phyloP scores from a whole-genome alignment of 225 moss, liverwort and hornwort genomes.

The Rhytidiadelphus loreus region DNA sequence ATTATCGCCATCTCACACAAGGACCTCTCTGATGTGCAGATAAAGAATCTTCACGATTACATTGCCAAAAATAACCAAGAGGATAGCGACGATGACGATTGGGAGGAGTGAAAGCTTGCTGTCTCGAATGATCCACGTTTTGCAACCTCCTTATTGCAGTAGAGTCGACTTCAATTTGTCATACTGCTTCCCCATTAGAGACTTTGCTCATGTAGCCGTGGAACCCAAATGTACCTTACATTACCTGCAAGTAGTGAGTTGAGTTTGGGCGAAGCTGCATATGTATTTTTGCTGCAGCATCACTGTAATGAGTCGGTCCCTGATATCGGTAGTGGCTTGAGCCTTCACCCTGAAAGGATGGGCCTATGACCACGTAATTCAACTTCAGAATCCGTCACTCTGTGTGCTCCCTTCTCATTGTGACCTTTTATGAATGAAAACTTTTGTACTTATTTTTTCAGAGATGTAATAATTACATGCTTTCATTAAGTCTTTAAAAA shows the following conservation, averaged over 20 bases:
- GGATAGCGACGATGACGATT: constrained; percentile 66
- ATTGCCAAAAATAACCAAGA: constrained; percentile 34
- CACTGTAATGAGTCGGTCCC: not conserved
- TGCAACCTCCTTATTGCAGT: not conserved
- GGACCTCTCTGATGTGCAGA: constrained; percentile 12
- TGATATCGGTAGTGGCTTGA: not conserved
- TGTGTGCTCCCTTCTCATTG: not conserved
- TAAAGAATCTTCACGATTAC: constrained; percentile 54
- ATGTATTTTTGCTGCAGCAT: no score
- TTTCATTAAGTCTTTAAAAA: not conserved
- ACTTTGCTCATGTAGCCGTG: not conserved
- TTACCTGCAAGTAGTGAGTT: not conserved
- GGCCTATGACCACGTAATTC: not conserved
- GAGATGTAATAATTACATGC: no score
- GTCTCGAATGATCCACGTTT: not conserved
- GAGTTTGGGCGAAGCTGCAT: not conserved
- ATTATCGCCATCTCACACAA: not conserved
- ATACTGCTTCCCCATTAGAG: not conserved
- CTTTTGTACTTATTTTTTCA: not conserved
- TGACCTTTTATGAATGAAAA: not conserved
- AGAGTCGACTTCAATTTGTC: not conserved
- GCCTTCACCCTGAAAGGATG: not conserved
- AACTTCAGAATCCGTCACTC: not conserved
- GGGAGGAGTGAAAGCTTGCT: not conserved
- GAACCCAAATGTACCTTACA: not conserved